phyloP scores from a whole-genome alignment of 2,329 filamentous ascomycete species.

The Hyphodiscus sp. region DNA sequence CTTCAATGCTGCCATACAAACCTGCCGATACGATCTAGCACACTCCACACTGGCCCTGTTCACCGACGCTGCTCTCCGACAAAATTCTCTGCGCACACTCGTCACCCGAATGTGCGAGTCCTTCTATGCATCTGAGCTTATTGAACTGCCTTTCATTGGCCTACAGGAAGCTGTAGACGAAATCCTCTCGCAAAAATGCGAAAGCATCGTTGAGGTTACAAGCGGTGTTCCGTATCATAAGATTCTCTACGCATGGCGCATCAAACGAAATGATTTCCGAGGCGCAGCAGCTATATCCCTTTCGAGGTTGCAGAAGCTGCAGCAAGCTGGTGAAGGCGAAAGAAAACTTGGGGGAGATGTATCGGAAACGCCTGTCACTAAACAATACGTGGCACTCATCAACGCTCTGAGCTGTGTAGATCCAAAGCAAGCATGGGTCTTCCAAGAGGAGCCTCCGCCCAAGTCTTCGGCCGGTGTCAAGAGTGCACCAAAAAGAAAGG shows the following conservation, averaged over 20 bases:
- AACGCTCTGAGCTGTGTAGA: constrained; percentile 86
- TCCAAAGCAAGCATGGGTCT: constrained; percentile 76
- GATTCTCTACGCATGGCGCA: constrained; percentile 85
- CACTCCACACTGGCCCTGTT: constrained; percentile 73
- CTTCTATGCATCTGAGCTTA: constrained; percentile 59
- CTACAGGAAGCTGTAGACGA: constrained; percentile 74
- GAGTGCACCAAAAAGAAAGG: constrained; percentile 51
- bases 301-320: constrained; percentile 57
- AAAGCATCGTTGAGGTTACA: constrained; percentile 58
- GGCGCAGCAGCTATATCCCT: constrained; percentile 62
- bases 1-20: constrained; percentile 75
- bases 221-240: constrained; percentile 71
- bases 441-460: constrained; percentile 40
- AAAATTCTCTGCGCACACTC: constrained; percentile 63
- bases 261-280: constrained; percentile 80
- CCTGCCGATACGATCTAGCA: constrained; percentile 73
- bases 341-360: constrained; percentile 44
- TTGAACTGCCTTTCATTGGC: constrained; percentile 71
- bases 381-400: constrained; percentile 84
- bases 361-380: constrained; percentile 58
- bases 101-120: constrained; percentile 63
- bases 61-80: constrained; percentile 64
- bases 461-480: constrained; percentile 16
- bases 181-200: constrained; percentile 66
- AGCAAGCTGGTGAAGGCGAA: constrained; percentile 52